A percentile compares a stretch with the other conserved stretches of the same genome.
These are phyloP conservation scores for Boletellus ananas DNA, from an alignment of 768 basidiomycete genomes.

Conservation along the genomic window DNA sequence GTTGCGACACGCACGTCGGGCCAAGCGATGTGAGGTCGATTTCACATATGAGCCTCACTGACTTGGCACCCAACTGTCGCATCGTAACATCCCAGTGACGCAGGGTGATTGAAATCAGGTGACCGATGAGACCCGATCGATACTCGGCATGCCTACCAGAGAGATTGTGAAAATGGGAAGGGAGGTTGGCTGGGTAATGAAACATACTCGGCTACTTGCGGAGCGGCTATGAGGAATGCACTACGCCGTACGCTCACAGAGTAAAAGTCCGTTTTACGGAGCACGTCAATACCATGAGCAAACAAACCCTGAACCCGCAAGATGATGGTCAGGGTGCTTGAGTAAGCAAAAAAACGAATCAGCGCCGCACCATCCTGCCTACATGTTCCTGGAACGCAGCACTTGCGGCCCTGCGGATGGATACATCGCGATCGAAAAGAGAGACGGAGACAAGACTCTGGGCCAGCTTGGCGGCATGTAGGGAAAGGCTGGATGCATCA, in stretches of 20 bases:
- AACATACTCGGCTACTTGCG: constrained; percentile 81
- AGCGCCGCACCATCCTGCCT: constrained; percentile 73
- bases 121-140: constrained; percentile 60
- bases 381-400: constrained; percentile 98
- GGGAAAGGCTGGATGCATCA: constrained; percentile 51
- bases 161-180: constrained; percentile 7
- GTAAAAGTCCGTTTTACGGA: constrained; percentile 92
- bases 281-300: constrained; percentile 90
- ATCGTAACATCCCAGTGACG: constrained; percentile 88
- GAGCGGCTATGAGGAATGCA: constrained; percentile 81
- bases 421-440: constrained; percentile 89
- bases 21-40: constrained; percentile 54
- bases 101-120: constrained; percentile 68
- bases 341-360: constrained; percentile 1
- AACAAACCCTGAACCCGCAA: constrained; percentile 65
- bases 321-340: constrained; percentile 14
- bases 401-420: constrained; percentile 92
- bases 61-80: constrained; percentile 72
- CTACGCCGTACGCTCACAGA: constrained; percentile 82
- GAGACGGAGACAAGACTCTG: constrained; percentile 72
- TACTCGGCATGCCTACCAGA: constrained; percentile 71
- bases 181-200: constrained; percentile 1
- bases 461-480: constrained; percentile 64
- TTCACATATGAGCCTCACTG: constrained; percentile 65
- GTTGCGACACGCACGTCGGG: constrained; percentile 43